Evolutionary conservation across 768 basidiomycete genomes (phyloP).

Genomic region (Clitopilus hobsonii): DNA sequence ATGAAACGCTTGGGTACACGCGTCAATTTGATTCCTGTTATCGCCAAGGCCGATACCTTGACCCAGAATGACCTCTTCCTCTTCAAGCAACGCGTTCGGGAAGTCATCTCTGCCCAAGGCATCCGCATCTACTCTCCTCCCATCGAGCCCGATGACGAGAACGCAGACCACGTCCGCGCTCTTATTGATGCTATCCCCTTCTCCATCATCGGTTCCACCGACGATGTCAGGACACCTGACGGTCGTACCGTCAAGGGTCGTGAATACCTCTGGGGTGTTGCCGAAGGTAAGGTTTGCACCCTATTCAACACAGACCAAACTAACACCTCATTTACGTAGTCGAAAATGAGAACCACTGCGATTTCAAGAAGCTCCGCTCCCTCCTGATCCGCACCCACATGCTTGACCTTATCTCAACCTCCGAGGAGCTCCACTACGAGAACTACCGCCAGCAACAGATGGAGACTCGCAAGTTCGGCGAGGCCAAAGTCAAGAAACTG

Average conservation of each 20-base stretch:
- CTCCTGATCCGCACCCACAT: conserved; percentile 96
- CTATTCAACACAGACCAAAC: neutral
- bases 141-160: conserved; percentile 81
- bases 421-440: conserved; percentile 96
- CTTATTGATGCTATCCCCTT: conserved; percentile 94
- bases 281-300: conserved; percentile 62
- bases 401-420: conserved; percentile 95
- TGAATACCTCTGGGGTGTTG: conserved; percentile 99
- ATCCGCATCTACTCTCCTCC: conserved; percentile 96
- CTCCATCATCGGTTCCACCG: conserved; percentile 96
- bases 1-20: conserved; percentile 99
- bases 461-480: conserved; percentile 99
- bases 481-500: conserved; percentile 96
- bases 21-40: conserved; percentile 96
- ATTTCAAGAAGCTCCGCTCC: conserved; percentile 96
- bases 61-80: conserved; percentile 87
- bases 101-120: conserved; percentile 85
- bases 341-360: conserved; percentile 98
- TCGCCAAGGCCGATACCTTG: conserved; percentile 97
- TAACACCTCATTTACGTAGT: conserved; percentile 40
- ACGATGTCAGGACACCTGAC: conserved; percentile 89
- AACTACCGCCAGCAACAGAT: conserved; percentile 97
- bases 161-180: conserved; percentile 82
- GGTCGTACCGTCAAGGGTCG: conserved; percentile 94
- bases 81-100: conserved; percentile 94